Conservation (phyloP, 805 yeast genomes). For the Spathaspora boniae region DNA sequence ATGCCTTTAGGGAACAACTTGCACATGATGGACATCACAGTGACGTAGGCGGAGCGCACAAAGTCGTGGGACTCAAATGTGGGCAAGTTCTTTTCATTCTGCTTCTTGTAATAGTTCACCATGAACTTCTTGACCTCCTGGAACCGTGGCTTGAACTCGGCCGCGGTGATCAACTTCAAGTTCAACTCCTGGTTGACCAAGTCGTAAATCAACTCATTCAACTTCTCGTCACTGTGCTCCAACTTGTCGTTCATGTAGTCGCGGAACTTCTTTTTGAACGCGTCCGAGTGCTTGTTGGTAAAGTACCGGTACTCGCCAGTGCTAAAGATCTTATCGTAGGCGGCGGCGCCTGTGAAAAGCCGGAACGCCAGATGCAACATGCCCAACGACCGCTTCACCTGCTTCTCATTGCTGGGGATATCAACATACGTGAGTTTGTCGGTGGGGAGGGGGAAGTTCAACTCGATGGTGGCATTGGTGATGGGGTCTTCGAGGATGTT, state of each 20-base stretch:
- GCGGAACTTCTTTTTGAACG: constrained; percentile 25
- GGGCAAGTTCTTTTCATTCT: constrained; percentile 38
- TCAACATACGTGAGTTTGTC: constrained; percentile 29
- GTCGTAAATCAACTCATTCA: constrained; percentile 33
- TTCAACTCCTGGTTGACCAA: constrained; percentile 36
- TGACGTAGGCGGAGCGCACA: constrained; percentile 34
- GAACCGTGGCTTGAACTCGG: constrained; percentile 30
- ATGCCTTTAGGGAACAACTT: constrained; percentile 43
- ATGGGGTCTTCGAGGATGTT: constrained; percentile 36
- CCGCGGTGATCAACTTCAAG: constrained; percentile 33
- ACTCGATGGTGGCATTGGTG: constrained; percentile 25
- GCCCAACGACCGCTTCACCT: constrained; percentile 18
- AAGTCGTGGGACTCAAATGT: constrained; percentile 22
- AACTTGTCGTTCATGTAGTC: constrained; percentile 31
- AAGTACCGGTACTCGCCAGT: constrained; percentile 33
- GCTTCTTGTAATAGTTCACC: constrained; percentile 31
- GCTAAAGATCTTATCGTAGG: constrained; percentile 26
- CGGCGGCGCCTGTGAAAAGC: constrained; percentile 25
- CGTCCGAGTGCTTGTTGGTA: constrained; percentile 27
- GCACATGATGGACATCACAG: constrained; percentile 29
- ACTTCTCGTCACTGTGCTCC: constrained; percentile 27
- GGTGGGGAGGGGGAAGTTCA: constrained; percentile 38
- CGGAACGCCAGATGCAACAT: constrained; percentile 30
- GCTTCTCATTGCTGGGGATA: constrained; percentile 27
- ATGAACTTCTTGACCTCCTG: constrained; percentile 35